These are phyloP conservation scores for Cichorium intybus DNA, from an alignment of 140 eudicot genomes.

Conservation along the genomic window DNA sequence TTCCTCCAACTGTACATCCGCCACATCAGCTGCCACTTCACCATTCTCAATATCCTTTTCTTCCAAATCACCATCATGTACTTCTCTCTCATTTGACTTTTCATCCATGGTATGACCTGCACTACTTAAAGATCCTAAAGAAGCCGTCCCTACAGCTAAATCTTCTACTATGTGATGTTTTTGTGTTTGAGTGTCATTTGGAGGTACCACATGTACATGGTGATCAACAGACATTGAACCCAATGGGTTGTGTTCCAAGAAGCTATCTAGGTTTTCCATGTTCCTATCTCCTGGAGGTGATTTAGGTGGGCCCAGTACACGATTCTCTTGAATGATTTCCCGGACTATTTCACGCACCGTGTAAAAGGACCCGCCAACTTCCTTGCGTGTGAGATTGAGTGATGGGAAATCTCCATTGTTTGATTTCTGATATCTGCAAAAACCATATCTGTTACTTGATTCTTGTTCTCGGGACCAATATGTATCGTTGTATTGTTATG, in stretches of 20 bases:
- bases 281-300: conserved; percentile 38
- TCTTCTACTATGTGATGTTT: conserved; percentile 23
- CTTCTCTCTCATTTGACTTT: conserved; percentile 11
- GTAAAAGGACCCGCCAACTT: conserved; percentile 96
- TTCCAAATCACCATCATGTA: conserved; percentile 12
- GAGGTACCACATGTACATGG: conserved; percentile 19
- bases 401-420: conserved; percentile 86
- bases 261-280: conserved; percentile 17
- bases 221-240: conserved; percentile 55
- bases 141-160: conserved; percentile 40
- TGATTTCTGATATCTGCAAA: conserved; percentile 67
- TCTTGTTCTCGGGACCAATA: conserved; percentile 35
- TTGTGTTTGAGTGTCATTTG: conserved; percentile 30
- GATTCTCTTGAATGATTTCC: conserved; percentile 86
- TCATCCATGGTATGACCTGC: conserved; percentile 25
- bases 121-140: conserved; percentile 22
- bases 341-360: conserved; percentile 85
- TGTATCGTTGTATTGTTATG: not conserved
- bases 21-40: conserved; percentile 31
- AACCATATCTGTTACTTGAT: conserved; percentile 34
- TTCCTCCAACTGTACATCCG: conserved; percentile 4
- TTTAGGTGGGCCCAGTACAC: conserved; percentile 82
- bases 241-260: conserved; percentile 51
- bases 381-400: conserved; percentile 79
- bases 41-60: conserved; percentile 5